These are phyloP conservation scores for Penicillium crustosum DNA, from an alignment of 2,329 filamentous ascomycete species.

Conservation along the genomic window DNA sequence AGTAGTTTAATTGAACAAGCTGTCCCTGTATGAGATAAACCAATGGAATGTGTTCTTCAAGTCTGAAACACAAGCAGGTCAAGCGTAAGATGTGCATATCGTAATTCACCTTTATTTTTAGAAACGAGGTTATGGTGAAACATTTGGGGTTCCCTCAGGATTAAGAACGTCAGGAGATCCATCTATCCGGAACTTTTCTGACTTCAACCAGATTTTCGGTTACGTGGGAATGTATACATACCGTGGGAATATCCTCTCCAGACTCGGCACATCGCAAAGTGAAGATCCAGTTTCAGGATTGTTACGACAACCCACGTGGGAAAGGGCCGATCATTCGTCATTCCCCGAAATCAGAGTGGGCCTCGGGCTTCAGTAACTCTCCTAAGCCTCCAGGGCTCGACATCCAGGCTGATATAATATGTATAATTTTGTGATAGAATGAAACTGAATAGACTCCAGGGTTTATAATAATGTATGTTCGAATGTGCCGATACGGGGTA, in stretches of 20 bases:
- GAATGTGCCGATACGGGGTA: no score
- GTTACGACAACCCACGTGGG: conserved; percentile 6
- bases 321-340: neutral
- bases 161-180: neutral
- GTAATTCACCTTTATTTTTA: conserved; percentile 2
- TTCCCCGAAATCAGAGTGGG: neutral
- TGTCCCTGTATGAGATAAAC: neutral
- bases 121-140: conserved; percentile 2
- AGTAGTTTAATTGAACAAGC: neutral
- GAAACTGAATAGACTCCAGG: neutral
- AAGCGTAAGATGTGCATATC: neutral
- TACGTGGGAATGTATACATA: neutral
- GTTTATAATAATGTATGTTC: no score
- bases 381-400: neutral
- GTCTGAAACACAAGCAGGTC: conserved; percentile 1
- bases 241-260: neutral
- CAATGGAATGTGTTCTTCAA: neutral
- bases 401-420: neutral
- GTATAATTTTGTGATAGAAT: no score
- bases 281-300: conserved; percentile 6
- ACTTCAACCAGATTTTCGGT: neutral
- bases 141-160: neutral
- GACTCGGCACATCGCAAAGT: neutral
- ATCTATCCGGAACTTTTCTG: conserved; percentile 6
- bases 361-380: neutral